These are phyloP conservation scores for Rhizoclosmatium hyalinum DNA, from an alignment of 371 early-diverging fungal species.

Conservation along the genomic window DNA sequence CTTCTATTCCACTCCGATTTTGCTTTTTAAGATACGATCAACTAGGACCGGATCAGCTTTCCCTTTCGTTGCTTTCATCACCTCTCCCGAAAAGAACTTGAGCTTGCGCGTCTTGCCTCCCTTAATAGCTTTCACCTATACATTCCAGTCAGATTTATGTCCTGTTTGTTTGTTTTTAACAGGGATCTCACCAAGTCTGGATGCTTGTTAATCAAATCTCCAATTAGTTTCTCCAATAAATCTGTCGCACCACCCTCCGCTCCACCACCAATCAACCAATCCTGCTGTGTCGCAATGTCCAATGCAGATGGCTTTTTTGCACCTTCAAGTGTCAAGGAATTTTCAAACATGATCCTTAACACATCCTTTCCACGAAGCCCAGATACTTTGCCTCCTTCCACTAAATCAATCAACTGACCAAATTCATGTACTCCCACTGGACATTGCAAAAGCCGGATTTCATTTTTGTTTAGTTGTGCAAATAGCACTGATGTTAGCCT, in stretches of 20 bases:
- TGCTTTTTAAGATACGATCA: conserved; percentile 59
- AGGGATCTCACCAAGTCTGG: conserved; percentile 59
- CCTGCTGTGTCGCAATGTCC: conserved; percentile 72
- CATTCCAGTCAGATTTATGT: neutral
- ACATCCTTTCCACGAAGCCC: conserved; percentile 41
- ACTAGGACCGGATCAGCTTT: conserved; percentile 72
- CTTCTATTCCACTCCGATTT: conserved; percentile 31
- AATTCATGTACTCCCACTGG: conserved; percentile 68
- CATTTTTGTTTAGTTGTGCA: conserved; percentile 72
- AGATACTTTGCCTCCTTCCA: conserved; percentile 66
- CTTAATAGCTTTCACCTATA: conserved; percentile 59
- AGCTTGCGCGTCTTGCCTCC: conserved; percentile 67
- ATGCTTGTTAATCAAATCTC: conserved; percentile 59
- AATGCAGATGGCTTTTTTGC: conserved; percentile 57
- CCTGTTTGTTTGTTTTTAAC: neutral
- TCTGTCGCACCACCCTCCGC: conserved; percentile 36
- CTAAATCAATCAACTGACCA: conserved; percentile 69
- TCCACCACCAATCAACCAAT: conserved; percentile 58
- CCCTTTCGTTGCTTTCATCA: conserved; percentile 75
- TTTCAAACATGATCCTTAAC: conserved; percentile 69
- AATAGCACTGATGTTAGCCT: conserved; percentile 83
- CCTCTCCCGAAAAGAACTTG: conserved; percentile 77
- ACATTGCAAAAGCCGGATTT: conserved; percentile 60
- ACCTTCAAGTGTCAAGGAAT: neutral
- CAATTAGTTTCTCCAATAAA: conserved; percentile 59